A percentile compares a stretch with the other conserved stretches of the same genome.
These are phyloP conservation scores for Aspergillus brasiliensis DNA, from an alignment of 2,329 filamentous ascomycete genomes.

Conservation along the genomic window DNA sequence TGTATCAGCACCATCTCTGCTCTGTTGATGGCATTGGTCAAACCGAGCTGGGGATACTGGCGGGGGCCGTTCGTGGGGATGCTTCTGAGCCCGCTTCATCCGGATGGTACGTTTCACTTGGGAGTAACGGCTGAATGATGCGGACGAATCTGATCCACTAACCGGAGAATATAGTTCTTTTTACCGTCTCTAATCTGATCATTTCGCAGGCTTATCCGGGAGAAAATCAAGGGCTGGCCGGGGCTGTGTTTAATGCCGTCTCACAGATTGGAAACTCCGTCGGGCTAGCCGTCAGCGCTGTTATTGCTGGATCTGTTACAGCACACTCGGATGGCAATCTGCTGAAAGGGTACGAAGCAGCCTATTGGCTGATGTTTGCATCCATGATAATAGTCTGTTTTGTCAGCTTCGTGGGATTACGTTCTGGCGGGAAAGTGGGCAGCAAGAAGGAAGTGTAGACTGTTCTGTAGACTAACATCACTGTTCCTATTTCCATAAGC, in stretches of 20 bases:
- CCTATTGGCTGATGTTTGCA: constrained; percentile 14
- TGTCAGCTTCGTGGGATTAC: constrained; percentile 6
- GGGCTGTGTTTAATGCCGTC: constrained; percentile 62
- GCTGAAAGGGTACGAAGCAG: constrained; percentile 4
- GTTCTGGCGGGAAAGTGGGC: constrained; percentile 3
- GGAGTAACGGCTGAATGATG: background rate
- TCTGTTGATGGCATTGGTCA: constrained; percentile 50
- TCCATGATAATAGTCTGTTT: constrained; percentile 10
- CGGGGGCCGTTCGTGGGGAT: constrained; percentile 48
- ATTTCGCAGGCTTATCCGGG: constrained; percentile 58
- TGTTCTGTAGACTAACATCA: background rate
- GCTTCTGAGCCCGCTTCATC: constrained; percentile 46
- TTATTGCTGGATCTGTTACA: constrained; percentile 46
- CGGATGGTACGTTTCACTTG: constrained; percentile 36
- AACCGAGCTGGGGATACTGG: constrained; percentile 53
- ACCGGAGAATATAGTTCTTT: constrained; percentile 39
- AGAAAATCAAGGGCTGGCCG: constrained; percentile 59
- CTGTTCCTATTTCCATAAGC: no score
- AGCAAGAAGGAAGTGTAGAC: constrained; percentile 9
- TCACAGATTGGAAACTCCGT: constrained; percentile 58
- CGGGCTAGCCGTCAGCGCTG: constrained; percentile 53
- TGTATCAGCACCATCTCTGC: constrained; percentile 41
- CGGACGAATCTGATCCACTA: constrained; percentile 32
- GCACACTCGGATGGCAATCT: constrained; percentile 30
- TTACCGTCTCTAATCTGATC: constrained; percentile 58